phyloP scores from a whole-genome alignment of 1,139 yeast species.

The Zygosaccharomyces sapae region DNA sequence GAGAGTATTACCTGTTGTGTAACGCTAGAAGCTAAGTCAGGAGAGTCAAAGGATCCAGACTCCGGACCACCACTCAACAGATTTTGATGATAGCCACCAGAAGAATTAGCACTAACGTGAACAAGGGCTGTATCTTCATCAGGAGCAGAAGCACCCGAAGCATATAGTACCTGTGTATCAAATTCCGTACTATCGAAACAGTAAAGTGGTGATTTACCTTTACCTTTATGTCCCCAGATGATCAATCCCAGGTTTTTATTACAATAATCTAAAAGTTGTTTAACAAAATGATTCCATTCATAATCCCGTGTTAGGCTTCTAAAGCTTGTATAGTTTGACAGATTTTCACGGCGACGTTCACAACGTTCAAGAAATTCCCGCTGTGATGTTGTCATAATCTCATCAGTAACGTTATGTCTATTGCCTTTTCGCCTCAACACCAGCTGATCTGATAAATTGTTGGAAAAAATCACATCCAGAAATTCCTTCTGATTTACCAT shows the following conservation, averaged over 20 bases:
- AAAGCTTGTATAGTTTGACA: conserved; percentile 48
- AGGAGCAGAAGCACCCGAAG: conserved; percentile 22
- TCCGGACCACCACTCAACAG: conserved; percentile 1
- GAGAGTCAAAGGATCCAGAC: conserved; percentile 7
- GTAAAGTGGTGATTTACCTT: conserved; percentile 30
- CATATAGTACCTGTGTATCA: conserved; percentile 24
- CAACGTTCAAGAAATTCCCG: conserved; percentile 46
- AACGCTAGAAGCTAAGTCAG: conserved; percentile 6
- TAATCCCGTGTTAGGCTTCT: conserved; percentile 55
- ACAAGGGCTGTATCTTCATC: conserved; percentile 9
- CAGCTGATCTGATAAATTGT: conserved; percentile 55
- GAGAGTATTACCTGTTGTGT: conserved; percentile 8
- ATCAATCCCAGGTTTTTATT: conserved; percentile 68
- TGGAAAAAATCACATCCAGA: conserved; percentile 72
- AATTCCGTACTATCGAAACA: conserved; percentile 25
- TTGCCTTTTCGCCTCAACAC: conserved; percentile 46
- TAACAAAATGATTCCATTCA: conserved; percentile 69
- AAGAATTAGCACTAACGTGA: background rate
- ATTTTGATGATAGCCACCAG: background rate
- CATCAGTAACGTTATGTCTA: conserved; percentile 18
- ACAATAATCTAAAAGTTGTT: conserved; percentile 73
- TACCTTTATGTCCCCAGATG: conserved; percentile 64
- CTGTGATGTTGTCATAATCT: conserved; percentile 32
- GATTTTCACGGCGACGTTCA: conserved; percentile 57
- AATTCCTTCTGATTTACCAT: conserved; percentile 54